These are phyloP conservation scores for Paulownia fortunei DNA, from an alignment of 257 asterid genomes.

Conservation along the genomic window DNA sequence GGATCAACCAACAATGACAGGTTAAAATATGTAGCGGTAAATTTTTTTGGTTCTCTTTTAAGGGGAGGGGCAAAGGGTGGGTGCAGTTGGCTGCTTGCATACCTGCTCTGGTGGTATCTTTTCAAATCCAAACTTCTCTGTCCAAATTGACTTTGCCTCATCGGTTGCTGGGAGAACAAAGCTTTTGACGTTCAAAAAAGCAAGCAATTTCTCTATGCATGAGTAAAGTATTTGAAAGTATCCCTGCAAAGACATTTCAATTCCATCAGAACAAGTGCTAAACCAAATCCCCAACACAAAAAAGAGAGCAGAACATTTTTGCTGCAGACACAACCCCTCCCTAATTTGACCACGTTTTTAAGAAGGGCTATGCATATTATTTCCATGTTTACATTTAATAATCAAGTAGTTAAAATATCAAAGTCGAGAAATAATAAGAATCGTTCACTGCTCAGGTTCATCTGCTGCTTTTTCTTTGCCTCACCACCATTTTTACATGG, in stretches of 20 bases:
- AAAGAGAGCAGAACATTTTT: neutral
- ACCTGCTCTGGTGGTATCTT: constrained; percentile 78
- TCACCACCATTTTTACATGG: neutral
- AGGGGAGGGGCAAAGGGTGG: neutral
- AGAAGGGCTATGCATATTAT: neutral
- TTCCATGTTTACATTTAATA: neutral
- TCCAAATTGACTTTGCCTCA: constrained; percentile 92
- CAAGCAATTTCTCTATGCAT: constrained; percentile 77
- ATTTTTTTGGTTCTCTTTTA: neutral
- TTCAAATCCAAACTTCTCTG: constrained; percentile 79
- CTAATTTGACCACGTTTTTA: neutral
- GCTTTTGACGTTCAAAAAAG: constrained; percentile 66
- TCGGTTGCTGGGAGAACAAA: constrained; percentile 93
- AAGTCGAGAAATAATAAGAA: neutral
- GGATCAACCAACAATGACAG: neutral
- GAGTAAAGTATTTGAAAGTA: constrained; percentile 82
- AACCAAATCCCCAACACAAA: constrained; percentile 6
- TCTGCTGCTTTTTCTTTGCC: too few species aligned
- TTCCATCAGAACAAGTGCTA: constrained; percentile 30
- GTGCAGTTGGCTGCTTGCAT: constrained; percentile 21
- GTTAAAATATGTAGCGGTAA: neutral
- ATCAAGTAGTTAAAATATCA: neutral
- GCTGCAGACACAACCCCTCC: neutral
- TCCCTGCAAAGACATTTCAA: constrained; percentile 62
- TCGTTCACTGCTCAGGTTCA: too few species aligned